Evolutionary conservation across 805 yeast species (phyloP).

Genomic region (Suhomyces pyralidae): DNA sequence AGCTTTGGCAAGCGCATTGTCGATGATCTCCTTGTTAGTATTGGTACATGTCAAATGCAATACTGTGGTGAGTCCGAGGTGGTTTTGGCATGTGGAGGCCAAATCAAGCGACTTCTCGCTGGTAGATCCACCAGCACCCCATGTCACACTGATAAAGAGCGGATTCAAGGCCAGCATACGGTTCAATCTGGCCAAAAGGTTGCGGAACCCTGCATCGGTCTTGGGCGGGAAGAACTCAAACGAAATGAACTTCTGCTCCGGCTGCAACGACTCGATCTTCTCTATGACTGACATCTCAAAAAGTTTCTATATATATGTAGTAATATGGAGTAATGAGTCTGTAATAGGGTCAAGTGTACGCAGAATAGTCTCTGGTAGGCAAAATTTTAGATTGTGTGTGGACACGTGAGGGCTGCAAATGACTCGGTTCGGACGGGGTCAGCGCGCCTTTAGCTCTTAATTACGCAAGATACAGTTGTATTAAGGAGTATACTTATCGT

Average conservation of each 20-base stretch:
- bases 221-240: conserved; percentile 98
- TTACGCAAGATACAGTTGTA: not conserved
- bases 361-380: not conserved
- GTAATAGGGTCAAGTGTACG: no score
- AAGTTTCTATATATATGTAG: not conserved
- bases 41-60: conserved; percentile 96
- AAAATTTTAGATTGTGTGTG: conserved; percentile 2
- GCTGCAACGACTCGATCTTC: conserved; percentile 45
- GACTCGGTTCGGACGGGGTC: not conserved
- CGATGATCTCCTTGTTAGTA: conserved; percentile 73
- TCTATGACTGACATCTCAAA: conserved; percentile 39
- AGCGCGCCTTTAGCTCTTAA: not conserved
- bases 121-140: conserved; percentile 99
- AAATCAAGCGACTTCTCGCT: conserved; percentile 81
- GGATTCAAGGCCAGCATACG: conserved; percentile 90
- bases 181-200: conserved; percentile 78
- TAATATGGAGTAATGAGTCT: not conserved
- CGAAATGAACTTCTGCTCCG: conserved; percentile 67
- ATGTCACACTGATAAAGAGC: conserved; percentile 85
- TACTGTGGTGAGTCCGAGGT: conserved; percentile 82
- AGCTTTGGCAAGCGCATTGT: conserved; percentile 71
- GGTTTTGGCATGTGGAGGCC: conserved; percentile 72
- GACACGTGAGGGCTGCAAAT: conserved; percentile 1
- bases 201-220: conserved; percentile 83
- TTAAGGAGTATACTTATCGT: no score